Evolutionary conservation across 176 grass and related monocot genomes (phyloP).

Genomic region (Aegilops tauschii): DNA sequence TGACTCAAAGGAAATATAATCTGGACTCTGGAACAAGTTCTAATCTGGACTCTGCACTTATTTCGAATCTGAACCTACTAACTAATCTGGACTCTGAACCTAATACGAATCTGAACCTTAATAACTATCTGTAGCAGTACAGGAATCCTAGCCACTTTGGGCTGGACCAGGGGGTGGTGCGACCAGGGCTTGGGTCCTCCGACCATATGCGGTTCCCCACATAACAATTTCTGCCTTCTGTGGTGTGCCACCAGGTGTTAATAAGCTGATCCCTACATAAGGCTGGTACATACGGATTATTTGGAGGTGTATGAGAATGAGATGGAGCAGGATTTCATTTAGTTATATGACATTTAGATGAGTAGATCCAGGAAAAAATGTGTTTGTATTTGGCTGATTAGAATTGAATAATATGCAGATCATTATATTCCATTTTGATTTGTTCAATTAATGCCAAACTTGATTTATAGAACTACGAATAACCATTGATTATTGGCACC

Average conservation of each 20-base stretch:
- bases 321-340: not conserved
- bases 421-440: not conserved
- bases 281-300: not conserved
- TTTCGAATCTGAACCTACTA: no score
- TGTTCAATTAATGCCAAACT: not conserved
- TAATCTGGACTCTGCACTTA: no score
- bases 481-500: not conserved
- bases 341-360: not conserved
- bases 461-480: not conserved
- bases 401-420: not conserved
- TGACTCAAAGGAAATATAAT: no score
- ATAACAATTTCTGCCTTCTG: not conserved
- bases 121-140: no score
- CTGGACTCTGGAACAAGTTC: no score
- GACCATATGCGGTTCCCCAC: no score
- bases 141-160: no score
- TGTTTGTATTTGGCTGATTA: not conserved
- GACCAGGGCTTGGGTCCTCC: no score
- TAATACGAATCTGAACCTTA: no score
- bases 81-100: no score
- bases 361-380: not conserved
- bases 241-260: not conserved
- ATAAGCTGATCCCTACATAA: not conserved
- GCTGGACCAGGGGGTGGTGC: no score
- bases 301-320: not conserved